phyloP scores from a whole-genome alignment of 371 early-diverging fungal genomes.

The Actinomortierella ambigua region DNA sequence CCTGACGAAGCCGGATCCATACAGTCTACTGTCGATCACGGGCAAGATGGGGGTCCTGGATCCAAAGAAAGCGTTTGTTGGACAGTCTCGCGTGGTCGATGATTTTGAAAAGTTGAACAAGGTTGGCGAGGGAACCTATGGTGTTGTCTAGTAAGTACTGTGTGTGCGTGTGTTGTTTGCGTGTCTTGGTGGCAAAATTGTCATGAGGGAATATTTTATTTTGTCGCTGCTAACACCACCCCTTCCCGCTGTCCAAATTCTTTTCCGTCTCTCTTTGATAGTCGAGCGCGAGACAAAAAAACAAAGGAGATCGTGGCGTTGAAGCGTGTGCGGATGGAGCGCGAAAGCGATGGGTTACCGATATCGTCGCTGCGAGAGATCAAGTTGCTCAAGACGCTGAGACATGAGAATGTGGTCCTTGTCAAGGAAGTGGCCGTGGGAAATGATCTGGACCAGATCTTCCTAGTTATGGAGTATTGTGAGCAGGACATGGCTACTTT shows the following conservation, averaged over 20 bases:
- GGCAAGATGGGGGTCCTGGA: conserved; percentile 33
- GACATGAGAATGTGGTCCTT: conserved; percentile 87
- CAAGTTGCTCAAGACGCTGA: conserved; percentile 80
- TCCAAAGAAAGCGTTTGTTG: conserved; percentile 48
- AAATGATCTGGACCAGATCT: conserved; percentile 65
- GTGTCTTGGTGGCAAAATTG: conserved; percentile 10
- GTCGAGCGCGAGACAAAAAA: conserved; percentile 67
- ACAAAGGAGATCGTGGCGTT: conserved; percentile 81
- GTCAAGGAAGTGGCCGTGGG: conserved; percentile 83
- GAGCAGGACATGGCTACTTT: conserved; percentile 76
- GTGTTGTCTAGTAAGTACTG: conserved; percentile 79
- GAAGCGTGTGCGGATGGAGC: conserved; percentile 87
- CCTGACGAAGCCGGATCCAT: conserved; percentile 21
- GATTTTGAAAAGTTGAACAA: conserved; percentile 72
- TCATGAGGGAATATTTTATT: conserved; percentile 1
- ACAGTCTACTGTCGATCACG: conserved; percentile 34
- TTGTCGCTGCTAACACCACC: neutral
- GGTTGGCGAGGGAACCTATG: conserved; percentile 85
- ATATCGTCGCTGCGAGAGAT: conserved; percentile 92
- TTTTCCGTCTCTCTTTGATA: conserved; percentile 10
- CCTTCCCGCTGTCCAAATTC: neutral
- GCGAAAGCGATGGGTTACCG: conserved; percentile 83
- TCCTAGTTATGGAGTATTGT: conserved; percentile 82
- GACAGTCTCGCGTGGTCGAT: conserved; percentile 67
- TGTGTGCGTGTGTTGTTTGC: neutral